phyloP scores from a whole-genome alignment of 106 monocot species.

The Dioscorea zingiberensis region DNA sequence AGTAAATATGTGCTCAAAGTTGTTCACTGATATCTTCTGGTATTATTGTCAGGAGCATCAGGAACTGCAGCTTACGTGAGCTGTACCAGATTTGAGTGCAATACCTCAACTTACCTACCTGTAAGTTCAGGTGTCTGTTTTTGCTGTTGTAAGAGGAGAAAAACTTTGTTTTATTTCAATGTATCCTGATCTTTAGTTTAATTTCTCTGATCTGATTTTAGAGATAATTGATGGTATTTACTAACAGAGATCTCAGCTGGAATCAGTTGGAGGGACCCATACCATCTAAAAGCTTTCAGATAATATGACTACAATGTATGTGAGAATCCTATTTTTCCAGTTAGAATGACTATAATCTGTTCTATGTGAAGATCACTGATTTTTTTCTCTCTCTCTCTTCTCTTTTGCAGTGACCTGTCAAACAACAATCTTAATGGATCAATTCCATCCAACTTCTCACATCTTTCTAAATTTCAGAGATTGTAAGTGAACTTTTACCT shows the following conservation, averaged over 20 bases:
- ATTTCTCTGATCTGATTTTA: no score
- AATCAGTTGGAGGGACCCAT: conserved; percentile 60
- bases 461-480: conserved; percentile 49
- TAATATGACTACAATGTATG: conserved; percentile 70
- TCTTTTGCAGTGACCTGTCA: conserved; percentile 55
- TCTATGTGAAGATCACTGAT: no score
- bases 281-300: conserved; percentile 47
- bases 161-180: not conserved
- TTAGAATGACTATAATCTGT: no score
- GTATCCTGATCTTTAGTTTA: not conserved
- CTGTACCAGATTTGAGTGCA: conserved; percentile 60
- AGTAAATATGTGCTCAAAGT: no score
- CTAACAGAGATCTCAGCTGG: conserved; percentile 71
- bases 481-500: conserved; percentile 38
- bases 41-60: conserved; percentile 54
- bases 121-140: conserved; percentile 31
- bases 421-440: conserved; percentile 55
- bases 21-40: not conserved
- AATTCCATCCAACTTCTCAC: conserved; percentile 57
- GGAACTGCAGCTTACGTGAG: conserved; percentile 75
- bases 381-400: no score
- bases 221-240: no score
- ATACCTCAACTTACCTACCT: conserved; percentile 52
- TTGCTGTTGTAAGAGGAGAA: not conserved
- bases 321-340: not conserved